Evolutionary conservation across 1,139 yeast genomes (phyloP), one percentile per base, ranked within the genome.

Genomic region (Ogataea hybrid): DNA sequence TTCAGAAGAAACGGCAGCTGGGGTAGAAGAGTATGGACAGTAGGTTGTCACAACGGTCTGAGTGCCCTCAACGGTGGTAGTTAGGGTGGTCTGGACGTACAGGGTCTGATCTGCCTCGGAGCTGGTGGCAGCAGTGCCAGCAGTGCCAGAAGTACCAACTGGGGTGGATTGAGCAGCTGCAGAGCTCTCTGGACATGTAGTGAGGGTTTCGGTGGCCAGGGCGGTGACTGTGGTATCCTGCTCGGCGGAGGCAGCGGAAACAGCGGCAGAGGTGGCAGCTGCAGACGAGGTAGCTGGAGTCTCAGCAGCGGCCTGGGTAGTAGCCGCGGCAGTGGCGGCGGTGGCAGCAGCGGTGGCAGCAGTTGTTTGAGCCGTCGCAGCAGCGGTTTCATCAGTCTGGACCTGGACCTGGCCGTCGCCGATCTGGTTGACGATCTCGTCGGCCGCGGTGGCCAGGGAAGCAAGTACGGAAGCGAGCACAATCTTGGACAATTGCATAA

Each of bases 401-500:
- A 56, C 63, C 53, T 69, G 71, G 51, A 68, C 56, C 54, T 71
- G 73, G 38, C 74, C 73, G 39, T 69, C 74, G 34, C 59, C 61
- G 41, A 68, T 68, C 57, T 69, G 70, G 35, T 70, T 56, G 44
- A 71, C 67, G 28, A 70, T 71, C 25, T 69, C 66, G 21, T 69
- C 66, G 18, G 54, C 37, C 15, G 55, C 39, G 16, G 43, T 10
- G 15, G 39, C 53, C 31, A 50, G 39, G 30, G 47, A n/a, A n/a
- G 53, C 43, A 15, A 51, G 37, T 34, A 49, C 31, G 15, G 53
- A 34, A 23, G 42, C 37, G 28, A 50, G 35, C 29, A 47, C 46
- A 41, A 51, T 32, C 32, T 44, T 37, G 29, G 32, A 46, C 41
- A 52, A 43, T 48, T 49, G 53, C 54, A 52, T 52, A 43, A 28